Evolutionary conservation across 192 early-diverging fungal genomes (phyloP), one percentile per base, ranked within the genome.

Genomic region (Haplosporangium gracile): DNA sequence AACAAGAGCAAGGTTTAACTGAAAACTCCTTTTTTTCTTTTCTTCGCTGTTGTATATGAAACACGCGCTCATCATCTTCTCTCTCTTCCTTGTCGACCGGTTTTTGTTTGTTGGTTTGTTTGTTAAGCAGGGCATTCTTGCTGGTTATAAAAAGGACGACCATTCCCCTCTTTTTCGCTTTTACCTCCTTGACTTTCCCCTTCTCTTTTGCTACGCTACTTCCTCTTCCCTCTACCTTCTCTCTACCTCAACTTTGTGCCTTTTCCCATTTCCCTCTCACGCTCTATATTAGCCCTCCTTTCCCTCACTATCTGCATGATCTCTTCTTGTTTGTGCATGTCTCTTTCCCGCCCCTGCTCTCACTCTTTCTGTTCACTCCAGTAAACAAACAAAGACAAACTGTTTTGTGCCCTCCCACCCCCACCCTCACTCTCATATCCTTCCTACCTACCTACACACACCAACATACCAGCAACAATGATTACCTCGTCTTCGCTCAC

Each of bases 241-340:
- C 49, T 49, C 47, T 16, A 49, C 47, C 11, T 49, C 13, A 49
- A 49, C 47, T 16, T 49, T 9, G 47, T 22, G n/a, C 53, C 53
- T n/a, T 57, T 5, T 57, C 24, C 3, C 24, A 2, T 29, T n/a
- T 11, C 57, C 15, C 26, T 65, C 26, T 65, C 26, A 24, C 29
- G 13, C 60, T 65, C 29, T 32, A 32, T 24, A 57, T 65, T 34
- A 65, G 32, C 60, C 26, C 32, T 65, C 36, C 36, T 42, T 42
- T 65, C 36, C 36, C n/a, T 42, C 63, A 15, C 29, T 4, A 47
- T 38, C 68, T 47, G 16, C 55, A 26, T 69, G 70, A 24, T 70
- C 70, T 77, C 45, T 77, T 29, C 13, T 57, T 70, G 32, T 75
- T 40, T 77, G 53, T 38, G 32, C 49, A 49, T 43, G 40, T 29